Conservation (phyloP, 2,329 filamentous ascomycete species). For the Venturia oleaginea region DNA sequence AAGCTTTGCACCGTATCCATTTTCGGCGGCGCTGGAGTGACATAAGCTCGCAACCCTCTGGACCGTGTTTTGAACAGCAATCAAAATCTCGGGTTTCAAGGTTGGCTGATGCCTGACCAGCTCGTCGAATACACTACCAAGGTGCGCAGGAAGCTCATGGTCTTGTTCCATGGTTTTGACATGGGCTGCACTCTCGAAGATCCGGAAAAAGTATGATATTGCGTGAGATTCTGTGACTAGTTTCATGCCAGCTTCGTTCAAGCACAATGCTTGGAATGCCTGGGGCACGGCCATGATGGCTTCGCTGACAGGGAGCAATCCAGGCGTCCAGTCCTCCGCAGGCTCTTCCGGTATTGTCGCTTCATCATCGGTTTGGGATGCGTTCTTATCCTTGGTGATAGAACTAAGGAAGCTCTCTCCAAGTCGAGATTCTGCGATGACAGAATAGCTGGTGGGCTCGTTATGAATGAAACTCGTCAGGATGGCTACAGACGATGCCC, state of each 20-base stretch:
- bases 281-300: slow-evolving; percentile 79
- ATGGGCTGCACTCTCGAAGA: slow-evolving; percentile 90
- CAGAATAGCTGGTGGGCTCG: slow-evolving; percentile 92
- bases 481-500: slow-evolving; percentile 88
- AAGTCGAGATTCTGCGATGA: slow-evolving; percentile 88
- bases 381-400: slow-evolving; percentile 42
- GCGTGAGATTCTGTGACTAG: slow-evolving; percentile 77
- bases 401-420: slow-evolving; percentile 79
- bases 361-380: neutral
- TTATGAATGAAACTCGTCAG: slow-evolving; percentile 97
- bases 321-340: slow-evolving; percentile 31
- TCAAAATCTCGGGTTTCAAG: slow-evolving; percentile 69
- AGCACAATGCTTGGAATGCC: slow-evolving; percentile 85
- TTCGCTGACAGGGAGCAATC: slow-evolving; percentile 74
- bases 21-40: slow-evolving; percentile 56
- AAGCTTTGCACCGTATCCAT: slow-evolving; percentile 71
- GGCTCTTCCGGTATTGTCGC: neutral
- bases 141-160: slow-evolving; percentile 57
- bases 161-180: slow-evolving; percentile 73
- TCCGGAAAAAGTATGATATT: slow-evolving; percentile 80
- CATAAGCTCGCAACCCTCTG: slow-evolving; percentile 69
- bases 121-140: slow-evolving; percentile 87
- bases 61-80: slow-evolving; percentile 83
- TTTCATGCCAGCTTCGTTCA: slow-evolving; percentile 80
- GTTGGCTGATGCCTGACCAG: slow-evolving; percentile 86